Conservation (phyloP, 805 yeast genomes). For the Candida odintsovae region DNA sequence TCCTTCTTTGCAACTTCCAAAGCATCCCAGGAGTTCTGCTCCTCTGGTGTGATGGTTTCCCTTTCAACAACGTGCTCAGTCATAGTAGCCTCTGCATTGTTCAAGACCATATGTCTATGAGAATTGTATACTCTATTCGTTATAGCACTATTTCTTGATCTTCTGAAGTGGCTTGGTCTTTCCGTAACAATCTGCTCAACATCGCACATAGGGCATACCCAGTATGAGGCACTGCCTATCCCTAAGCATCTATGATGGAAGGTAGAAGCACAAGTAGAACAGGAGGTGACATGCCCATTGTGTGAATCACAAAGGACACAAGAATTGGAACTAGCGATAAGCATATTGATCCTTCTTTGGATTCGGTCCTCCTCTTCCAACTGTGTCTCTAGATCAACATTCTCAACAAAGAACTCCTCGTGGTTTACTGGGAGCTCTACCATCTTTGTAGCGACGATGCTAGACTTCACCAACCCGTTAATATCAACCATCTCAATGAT, state of each 20-base stretch:
- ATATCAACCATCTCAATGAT: conserved; percentile 29
- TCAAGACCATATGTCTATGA: neutral
- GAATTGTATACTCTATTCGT: conserved; percentile 23
- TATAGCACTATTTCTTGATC: conserved; percentile 23
- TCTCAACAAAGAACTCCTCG: conserved; percentile 16
- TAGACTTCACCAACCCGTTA: conserved; percentile 9
- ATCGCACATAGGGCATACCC: conserved; percentile 52
- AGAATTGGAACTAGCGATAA: conserved; percentile 17
- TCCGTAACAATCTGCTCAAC: conserved; percentile 28
- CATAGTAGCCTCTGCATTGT: neutral
- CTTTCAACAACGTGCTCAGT: conserved; percentile 9
- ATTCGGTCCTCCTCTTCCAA: conserved; percentile 6
- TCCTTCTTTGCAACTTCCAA: conserved; percentile 17
- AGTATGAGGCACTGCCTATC: conserved; percentile 19
- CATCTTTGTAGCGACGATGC: conserved; percentile 11
- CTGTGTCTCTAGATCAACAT: conserved; percentile 4
- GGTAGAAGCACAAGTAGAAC: conserved; percentile 31
- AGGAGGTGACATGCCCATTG: conserved; percentile 15
- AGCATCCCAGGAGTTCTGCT: conserved; percentile 19
- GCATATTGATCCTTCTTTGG: conserved; percentile 14
- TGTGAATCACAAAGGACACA: conserved; percentile 21
- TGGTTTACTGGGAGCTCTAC: conserved; percentile 2
- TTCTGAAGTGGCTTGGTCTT: conserved; percentile 18
- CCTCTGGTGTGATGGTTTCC: conserved; percentile 15
- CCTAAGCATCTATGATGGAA: conserved; percentile 40